Evolutionary conservation across 148 eudicot genomes (phyloP).

Genomic region (Silene latifolia): DNA sequence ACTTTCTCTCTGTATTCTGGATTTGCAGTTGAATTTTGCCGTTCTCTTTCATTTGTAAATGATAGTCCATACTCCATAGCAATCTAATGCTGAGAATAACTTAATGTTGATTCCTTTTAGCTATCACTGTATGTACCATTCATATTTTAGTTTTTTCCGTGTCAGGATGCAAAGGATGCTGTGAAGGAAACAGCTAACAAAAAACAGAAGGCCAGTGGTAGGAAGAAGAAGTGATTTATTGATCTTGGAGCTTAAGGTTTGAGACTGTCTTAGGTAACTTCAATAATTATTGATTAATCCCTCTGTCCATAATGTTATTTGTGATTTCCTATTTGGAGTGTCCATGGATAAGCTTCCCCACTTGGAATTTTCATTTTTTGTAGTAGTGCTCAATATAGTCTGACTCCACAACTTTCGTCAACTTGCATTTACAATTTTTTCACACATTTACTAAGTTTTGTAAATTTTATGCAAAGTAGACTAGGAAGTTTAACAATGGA

Average conservation of each 20-base stretch:
- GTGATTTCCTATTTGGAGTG: background rate
- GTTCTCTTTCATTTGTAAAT: background rate
- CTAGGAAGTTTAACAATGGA: too few relatives aligned
- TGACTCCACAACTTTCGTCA: background rate
- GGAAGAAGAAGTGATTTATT: slow-evolving; percentile 51
- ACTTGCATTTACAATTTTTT: too few relatives aligned
- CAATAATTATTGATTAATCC: background rate
- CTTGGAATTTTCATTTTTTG: background rate
- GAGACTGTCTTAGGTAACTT: slow-evolving; percentile 12
- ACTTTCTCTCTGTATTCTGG: background rate
- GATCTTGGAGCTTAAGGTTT: background rate
- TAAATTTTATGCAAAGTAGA: too few relatives aligned
- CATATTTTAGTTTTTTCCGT: slow-evolving; percentile 3
- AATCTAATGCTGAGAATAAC: background rate
- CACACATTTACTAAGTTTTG: too few relatives aligned
- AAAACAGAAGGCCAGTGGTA: slow-evolving; percentile 61
- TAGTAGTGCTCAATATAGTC: too few relatives aligned
- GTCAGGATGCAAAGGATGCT: slow-evolving; percentile 49
- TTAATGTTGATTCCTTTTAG: background rate
- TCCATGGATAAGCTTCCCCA: background rate
- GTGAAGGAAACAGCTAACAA: slow-evolving; percentile 54
- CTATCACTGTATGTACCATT: background rate
- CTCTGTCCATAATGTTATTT: background rate
- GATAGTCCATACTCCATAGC: background rate
- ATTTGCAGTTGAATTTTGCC: background rate